Conservation (phyloP, 1,139 yeast genomes). For the Blastobotrys proliferans region DNA sequence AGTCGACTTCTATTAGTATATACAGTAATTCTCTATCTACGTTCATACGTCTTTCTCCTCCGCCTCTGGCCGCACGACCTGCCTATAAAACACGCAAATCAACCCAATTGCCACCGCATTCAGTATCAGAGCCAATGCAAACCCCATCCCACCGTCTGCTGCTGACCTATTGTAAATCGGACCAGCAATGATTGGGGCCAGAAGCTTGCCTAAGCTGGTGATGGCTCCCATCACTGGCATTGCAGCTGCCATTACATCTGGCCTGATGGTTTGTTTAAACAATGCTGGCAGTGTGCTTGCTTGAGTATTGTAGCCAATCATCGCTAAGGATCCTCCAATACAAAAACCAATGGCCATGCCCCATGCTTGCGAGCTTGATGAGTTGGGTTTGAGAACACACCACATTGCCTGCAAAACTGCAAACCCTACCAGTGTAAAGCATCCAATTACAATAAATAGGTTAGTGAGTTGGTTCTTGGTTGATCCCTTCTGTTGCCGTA, state of each 20-base stretch:
- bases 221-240: constrained; percentile 2
- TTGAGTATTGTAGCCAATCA: constrained; percentile 2
- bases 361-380: background rate
- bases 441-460: background rate
- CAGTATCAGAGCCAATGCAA: background rate
- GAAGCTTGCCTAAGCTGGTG: constrained; percentile 4
- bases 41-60: no score
- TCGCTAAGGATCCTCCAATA: background rate
- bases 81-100: background rate
- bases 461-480: background rate
- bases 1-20: no score
- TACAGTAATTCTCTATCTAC: no score
- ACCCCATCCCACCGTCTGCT: constrained; percentile 2
- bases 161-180: constrained; percentile 3
- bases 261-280: constrained; percentile 1
- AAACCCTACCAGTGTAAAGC: background rate
- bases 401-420: background rate
- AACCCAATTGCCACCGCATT: constrained; percentile 4
- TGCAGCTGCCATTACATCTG: background rate
- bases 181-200: constrained; percentile 3
- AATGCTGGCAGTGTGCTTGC: constrained; percentile 3
- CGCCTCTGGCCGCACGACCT: no score
- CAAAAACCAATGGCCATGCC: constrained; percentile 2
- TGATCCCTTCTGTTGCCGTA: background rate
- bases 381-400: no score